Evolutionary conservation across 2,329 filamentous ascomycete genomes (phyloP), one percentile per base, ranked within the genome.

Genomic region (Penicillium oxalicum): DNA sequence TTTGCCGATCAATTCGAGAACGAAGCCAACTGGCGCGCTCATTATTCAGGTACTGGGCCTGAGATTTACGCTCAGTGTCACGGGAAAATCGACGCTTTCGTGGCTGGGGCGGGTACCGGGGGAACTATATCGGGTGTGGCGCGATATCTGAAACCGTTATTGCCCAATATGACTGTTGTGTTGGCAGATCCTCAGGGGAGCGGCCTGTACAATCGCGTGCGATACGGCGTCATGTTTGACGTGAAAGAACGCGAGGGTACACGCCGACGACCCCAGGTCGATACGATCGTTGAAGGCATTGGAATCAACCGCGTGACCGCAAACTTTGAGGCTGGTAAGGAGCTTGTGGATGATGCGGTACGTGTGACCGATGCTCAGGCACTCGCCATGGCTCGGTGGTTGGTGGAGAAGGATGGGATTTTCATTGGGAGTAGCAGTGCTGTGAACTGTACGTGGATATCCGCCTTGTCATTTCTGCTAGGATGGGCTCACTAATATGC

Each of bases 1-100:
- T 98, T 97, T 66, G 90, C 91, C 0, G 88, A 98, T 68, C 93
- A 98, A 66, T 98, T 98, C 64, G 93, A 98, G 72, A 91, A 87
- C 26, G 76, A 82, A 44, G 88, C 90, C 29, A 98, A 98, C 70
- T 95, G 86, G 79, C 77, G 79, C 40, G 91, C 93, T 1, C 93
- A 98, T 72, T 83, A 85, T 60, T 74, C 78, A 18, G 81, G 82
- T 11, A 98, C 93, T 0, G 93, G 93, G 0, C 93, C 91, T 0
- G 93, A 98, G 72, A 93, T 98, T 56, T 86, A 81, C 61, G 71
- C 75, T 0, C 93, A 98, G 71, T 87, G 87, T 5, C 78, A 76
- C 25, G 88, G 88, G 0, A 70, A 70, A 6, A 63, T 97, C 1
- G 87, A 94, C 66, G 91, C 89, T 3, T 97, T 97, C 63, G 86